Evolutionary conservation across 306 rosid genomes (phyloP).

Genomic region (Lithocarpus polystachyus): DNA sequence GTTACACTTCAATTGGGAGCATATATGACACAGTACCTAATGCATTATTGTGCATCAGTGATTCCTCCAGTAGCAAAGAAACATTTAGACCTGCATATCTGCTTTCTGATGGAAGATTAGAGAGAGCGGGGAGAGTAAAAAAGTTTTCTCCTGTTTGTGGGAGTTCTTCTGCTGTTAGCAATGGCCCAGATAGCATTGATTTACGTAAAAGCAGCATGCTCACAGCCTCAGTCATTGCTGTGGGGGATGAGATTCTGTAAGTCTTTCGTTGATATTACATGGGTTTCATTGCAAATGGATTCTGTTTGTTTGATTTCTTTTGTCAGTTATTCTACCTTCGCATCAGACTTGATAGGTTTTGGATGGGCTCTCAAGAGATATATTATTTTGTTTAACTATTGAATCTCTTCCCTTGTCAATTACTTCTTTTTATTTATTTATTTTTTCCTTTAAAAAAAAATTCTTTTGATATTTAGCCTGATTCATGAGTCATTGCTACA

Average conservation of each 20-base stretch:
- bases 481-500: not conserved
- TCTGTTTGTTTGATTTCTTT: conserved; percentile 14
- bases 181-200: conserved; percentile 48
- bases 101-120: conserved; percentile 90
- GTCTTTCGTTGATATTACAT: conserved; percentile 41
- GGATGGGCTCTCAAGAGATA: not conserved
- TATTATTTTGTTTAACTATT: conserved; percentile 6
- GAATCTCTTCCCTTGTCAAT: conserved; percentile 2
- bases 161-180: conserved; percentile 40
- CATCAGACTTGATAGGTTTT: not conserved
- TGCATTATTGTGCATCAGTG: conserved; percentile 52
- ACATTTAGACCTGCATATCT: conserved; percentile 84
- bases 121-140: conserved; percentile 92
- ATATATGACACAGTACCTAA: conserved; percentile 86
- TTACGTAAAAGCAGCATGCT: conserved; percentile 56
- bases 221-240: conserved; percentile 70
- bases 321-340: not conserved
- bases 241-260: conserved; percentile 98
- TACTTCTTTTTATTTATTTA: too few relatives aligned
- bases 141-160: conserved; percentile 43
- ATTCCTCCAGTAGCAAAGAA: conserved; percentile 35
- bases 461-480: not conserved
- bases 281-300: conserved; percentile 5
- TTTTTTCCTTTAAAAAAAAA: too few relatives aligned
- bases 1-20: conserved; percentile 95